A percentile compares a stretch with the other conserved stretches of the same genome.
These are phyloP conservation scores for Syncephalis fuscata DNA, from an alignment of 371 early-diverging fungal genomes.

Conservation along the genomic window DNA sequence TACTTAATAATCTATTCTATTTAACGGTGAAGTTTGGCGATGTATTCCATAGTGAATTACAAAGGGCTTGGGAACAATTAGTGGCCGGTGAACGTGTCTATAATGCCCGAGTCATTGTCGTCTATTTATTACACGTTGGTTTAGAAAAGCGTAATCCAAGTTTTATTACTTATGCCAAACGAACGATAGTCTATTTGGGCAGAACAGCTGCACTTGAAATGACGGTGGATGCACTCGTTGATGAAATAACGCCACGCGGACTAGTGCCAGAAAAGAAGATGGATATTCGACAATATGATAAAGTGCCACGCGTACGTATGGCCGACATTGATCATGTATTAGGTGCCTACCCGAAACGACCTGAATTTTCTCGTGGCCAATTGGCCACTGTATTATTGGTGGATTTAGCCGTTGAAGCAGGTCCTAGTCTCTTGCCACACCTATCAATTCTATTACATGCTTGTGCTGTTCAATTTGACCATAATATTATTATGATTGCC, in stretches of 20 bases:
- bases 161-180: slow-evolving; percentile 61
- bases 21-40: slow-evolving; percentile 71
- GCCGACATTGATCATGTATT: slow-evolving; percentile 52
- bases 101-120: slow-evolving; percentile 49
- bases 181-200: slow-evolving; percentile 62
- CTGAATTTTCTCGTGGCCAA: slow-evolving; percentile 62
- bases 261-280: slow-evolving; percentile 38
- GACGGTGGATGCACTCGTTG: slow-evolving; percentile 43
- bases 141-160: slow-evolving; percentile 60
- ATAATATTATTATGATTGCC: slow-evolving; percentile 53
- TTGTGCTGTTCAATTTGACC: slow-evolving; percentile 65
- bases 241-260: slow-evolving; percentile 54
- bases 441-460: slow-evolving; percentile 59
- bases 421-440: slow-evolving; percentile 42
- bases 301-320: slow-evolving; percentile 20
- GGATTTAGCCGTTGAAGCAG: slow-evolving; percentile 63
- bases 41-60: slow-evolving; percentile 56
- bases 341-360: slow-evolving; percentile 41
- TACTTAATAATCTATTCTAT: slow-evolving; percentile 69
- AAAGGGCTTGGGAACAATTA: slow-evolving; percentile 65
- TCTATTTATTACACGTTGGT: slow-evolving; percentile 54
- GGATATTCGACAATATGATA: background rate
- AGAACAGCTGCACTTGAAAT: slow-evolving; percentile 38
- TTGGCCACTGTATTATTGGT: slow-evolving; percentile 61
- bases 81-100: slow-evolving; percentile 35